Conservation (phyloP, 2,329 filamentous ascomycete genomes). For the Boeremia lycopersici region DNA sequence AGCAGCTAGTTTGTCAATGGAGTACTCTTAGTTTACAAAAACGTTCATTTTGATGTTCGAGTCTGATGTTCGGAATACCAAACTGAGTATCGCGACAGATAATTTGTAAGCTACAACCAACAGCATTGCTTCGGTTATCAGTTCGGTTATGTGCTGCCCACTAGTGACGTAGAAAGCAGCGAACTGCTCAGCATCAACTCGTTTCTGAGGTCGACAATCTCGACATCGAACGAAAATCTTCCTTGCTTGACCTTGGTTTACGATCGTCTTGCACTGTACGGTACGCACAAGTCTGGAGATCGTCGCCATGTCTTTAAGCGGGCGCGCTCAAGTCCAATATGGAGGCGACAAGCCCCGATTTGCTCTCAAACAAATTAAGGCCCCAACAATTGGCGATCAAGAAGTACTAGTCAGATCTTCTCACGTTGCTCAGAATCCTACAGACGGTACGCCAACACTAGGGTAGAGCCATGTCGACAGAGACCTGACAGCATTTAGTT, state of each 20-base stretch:
- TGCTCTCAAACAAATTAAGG: constrained; percentile 7
- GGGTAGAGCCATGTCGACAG: not conserved
- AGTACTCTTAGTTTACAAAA: too few species aligned
- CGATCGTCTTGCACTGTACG: not conserved
- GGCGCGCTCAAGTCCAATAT: constrained; percentile 17
- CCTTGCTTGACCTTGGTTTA: not conserved
- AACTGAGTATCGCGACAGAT: not conserved
- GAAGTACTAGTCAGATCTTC: constrained; percentile 22
- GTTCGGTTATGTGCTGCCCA: not conserved
- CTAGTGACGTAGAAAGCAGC: not conserved
- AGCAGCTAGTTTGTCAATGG: too few species aligned
- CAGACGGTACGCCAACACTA: constrained; percentile 18
- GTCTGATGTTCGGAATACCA: not conserved
- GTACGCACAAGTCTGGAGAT: not conserved
- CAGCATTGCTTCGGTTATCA: not conserved
- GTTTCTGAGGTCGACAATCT: not conserved
- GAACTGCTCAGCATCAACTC: not conserved
- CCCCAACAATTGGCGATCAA: constrained; percentile 11
- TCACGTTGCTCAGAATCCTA: constrained; percentile 29
- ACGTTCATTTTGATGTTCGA: not conserved
- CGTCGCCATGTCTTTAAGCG: not conserved
- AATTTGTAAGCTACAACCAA: constrained; percentile 1
- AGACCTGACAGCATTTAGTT: constrained; percentile 10
- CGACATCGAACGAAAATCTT: not conserved
- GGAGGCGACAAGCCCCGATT: constrained; percentile 13